Percentiles rank a stretch among this genome's conserved stretches.
Conservation (phyloP, 345 rosid species). For the Acer saccharum region DNA sequence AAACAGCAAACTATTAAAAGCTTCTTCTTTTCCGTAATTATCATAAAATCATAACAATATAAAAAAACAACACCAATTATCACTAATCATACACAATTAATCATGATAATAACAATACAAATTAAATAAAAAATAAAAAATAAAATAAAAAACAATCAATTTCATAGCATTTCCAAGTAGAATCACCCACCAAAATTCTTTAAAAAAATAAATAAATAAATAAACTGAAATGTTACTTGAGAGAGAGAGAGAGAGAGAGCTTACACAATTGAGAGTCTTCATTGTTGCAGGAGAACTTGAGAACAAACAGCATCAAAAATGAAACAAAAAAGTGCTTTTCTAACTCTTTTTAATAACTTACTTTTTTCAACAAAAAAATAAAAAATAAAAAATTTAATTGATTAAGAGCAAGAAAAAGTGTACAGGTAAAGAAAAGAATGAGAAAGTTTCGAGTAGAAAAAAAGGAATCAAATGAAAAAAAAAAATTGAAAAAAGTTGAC, state of each 20-base stretch:
- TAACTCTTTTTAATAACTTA: too few relatives aligned
- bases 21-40: background rate
- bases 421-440: conserved; percentile 35
- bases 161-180: conserved; percentile 7
- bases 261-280: too few relatives aligned
- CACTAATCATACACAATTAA: conserved; percentile 6
- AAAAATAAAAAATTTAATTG: background rate
- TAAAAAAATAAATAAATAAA: too few relatives aligned
- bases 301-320: too few relatives aligned
- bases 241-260: too few relatives aligned
- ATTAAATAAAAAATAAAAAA: background rate
- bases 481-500: conserved; percentile 8
- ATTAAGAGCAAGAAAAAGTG: conserved; percentile 16
- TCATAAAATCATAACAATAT: background rate
- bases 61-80: conserved; percentile 10
- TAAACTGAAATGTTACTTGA: too few relatives aligned
- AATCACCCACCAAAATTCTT: background rate
- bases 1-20: background rate
- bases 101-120: background rate
- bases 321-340: too few relatives aligned
- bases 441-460: conserved; percentile 9
- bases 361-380: too few relatives aligned
- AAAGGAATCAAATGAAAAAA: conserved; percentile 8
- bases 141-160: background rate
- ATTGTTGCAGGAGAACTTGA: too few relatives aligned